A percentile compares a stretch with the other conserved stretches of the same genome.
phyloP scores from a whole-genome alignment of 1,284 basidiomycete genomes.

The Cutaneotrichosporon arboriforme region DNA sequence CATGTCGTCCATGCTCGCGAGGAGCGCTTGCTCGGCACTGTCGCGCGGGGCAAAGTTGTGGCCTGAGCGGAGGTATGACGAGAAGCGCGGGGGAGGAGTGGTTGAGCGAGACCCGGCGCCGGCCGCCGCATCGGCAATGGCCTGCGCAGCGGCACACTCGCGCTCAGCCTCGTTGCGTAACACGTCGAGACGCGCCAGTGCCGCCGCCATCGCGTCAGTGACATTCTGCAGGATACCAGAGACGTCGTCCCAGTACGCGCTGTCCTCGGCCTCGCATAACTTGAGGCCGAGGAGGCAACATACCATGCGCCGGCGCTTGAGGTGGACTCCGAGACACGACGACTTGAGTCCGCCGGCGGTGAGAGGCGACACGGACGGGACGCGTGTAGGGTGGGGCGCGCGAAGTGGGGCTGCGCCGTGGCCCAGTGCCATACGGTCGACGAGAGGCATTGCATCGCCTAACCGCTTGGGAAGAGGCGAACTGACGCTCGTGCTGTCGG shows the following conservation, averaged over 20 bases:
- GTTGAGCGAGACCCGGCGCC: not conserved
- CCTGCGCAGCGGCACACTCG: conserved; percentile 2
- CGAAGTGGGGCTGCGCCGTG: not conserved
- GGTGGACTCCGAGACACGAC: conserved; percentile 35
- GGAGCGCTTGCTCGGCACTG: conserved; percentile 7
- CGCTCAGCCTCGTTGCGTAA: conserved; percentile 15
- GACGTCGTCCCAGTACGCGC: conserved; percentile 32
- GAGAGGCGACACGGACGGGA: conserved; percentile 31
- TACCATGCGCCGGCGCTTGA: conserved; percentile 34
- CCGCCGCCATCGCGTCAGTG: conserved; percentile 15
- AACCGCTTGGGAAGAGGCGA: not conserved
- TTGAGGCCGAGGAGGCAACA: conserved; percentile 40
- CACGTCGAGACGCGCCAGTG: conserved; percentile 19
- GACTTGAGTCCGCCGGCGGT: conserved; percentile 38
- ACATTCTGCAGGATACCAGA: conserved; percentile 18
- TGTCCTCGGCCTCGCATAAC: conserved; percentile 19
- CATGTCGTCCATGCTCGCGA: conserved; percentile 15
- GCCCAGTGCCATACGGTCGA: not conserved
- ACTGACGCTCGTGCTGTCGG: not conserved
- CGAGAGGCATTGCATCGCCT: not conserved
- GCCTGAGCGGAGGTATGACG: not conserved
- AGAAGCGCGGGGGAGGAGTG: not conserved
- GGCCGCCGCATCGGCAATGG: not conserved
- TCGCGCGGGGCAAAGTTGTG: conserved; percentile 16
- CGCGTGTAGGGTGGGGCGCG: not conserved